These are phyloP conservation scores for Cupressus sempervirens DNA, from an alignment of 75 land plant species.

Conservation along the genomic window DNA sequence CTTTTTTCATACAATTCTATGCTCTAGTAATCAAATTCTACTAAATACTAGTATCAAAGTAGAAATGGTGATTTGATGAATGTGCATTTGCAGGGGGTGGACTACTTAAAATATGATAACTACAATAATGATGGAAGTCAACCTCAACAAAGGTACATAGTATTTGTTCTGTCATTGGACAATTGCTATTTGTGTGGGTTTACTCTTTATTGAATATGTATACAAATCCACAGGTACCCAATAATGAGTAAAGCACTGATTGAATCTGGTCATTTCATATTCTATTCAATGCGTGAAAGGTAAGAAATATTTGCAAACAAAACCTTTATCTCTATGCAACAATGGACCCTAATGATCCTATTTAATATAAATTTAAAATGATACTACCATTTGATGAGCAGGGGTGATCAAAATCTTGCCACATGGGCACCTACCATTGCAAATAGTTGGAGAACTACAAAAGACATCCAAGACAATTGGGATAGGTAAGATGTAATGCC, in stretches of 20 bases:
- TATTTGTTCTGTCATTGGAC: background rate
- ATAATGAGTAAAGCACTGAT: slow-evolving; percentile 36
- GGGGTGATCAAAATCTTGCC: slow-evolving; percentile 73
- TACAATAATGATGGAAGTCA: slow-evolving; percentile 22
- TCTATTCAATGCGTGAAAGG: slow-evolving; percentile 60
- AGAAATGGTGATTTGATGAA: background rate
- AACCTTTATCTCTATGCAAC: background rate
- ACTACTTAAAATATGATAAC: slow-evolving; percentile 50
- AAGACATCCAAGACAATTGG: slow-evolving; percentile 68
- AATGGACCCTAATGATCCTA: no score
- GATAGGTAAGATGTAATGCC: slow-evolving; percentile 42
- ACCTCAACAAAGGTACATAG: slow-evolving; percentile 24
- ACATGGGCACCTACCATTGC: slow-evolving; percentile 54
- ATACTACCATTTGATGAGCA: slow-evolving; percentile 11
- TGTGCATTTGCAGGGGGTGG: slow-evolving; percentile 26
- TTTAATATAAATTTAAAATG: background rate
- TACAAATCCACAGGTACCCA: slow-evolving; percentile 19
- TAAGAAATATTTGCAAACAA: slow-evolving; percentile 7
- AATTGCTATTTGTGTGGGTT: background rate
- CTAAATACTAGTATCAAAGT: background rate
- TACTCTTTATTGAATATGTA: background rate
- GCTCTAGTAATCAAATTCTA: background rate
- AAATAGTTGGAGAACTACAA: slow-evolving; percentile 72
- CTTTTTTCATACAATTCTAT: background rate
- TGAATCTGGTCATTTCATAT: slow-evolving; percentile 32